Conservation (phyloP, 2,329 filamentous ascomycete genomes). For the Neonectria coccinea region DNA sequence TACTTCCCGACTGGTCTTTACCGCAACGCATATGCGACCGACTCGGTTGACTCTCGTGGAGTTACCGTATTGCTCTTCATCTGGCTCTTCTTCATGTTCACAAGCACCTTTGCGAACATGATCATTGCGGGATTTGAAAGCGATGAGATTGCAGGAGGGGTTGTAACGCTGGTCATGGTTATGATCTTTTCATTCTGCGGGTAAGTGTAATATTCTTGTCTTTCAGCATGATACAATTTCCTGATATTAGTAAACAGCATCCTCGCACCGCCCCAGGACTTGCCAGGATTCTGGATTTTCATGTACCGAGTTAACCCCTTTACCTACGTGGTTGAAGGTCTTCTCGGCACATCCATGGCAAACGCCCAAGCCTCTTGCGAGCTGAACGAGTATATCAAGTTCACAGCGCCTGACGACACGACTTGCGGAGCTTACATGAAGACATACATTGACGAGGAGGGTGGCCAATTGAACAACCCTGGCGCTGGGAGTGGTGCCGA, state of each 20-base stretch:
- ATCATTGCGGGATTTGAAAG: slow-evolving; percentile 71
- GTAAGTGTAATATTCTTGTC: neutral
- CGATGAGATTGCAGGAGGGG: slow-evolving; percentile 71
- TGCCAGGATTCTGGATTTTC: slow-evolving; percentile 30
- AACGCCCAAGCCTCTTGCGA: slow-evolving; percentile 19
- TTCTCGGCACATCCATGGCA: slow-evolving; percentile 23
- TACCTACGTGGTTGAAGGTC: slow-evolving; percentile 29
- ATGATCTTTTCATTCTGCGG: slow-evolving; percentile 68
- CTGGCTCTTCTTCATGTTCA: slow-evolving; percentile 72
- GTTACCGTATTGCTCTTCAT: slow-evolving; percentile 73
- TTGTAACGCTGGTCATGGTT: slow-evolving; percentile 72
- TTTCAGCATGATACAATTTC: neutral
- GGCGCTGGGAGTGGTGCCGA: slow-evolving; percentile 24
- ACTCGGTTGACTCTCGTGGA: slow-evolving; percentile 61
- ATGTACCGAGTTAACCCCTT: slow-evolving; percentile 31
- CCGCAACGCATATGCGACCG: slow-evolving; percentile 64
- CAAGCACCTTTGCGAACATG: slow-evolving; percentile 73
- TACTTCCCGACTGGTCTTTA: slow-evolving; percentile 76
- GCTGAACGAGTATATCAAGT: slow-evolving; percentile 25
- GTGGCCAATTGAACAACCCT: slow-evolving; percentile 20
- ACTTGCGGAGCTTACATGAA: slow-evolving; percentile 24
- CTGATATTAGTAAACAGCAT: slow-evolving; percentile 9
- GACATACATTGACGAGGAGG: slow-evolving; percentile 13
- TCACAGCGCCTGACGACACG: slow-evolving; percentile 12
- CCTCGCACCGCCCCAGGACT: slow-evolving; percentile 15